Conservation (phyloP, 2,329 filamentous ascomycete species). For the Colletotrichum destructivum region DNA sequence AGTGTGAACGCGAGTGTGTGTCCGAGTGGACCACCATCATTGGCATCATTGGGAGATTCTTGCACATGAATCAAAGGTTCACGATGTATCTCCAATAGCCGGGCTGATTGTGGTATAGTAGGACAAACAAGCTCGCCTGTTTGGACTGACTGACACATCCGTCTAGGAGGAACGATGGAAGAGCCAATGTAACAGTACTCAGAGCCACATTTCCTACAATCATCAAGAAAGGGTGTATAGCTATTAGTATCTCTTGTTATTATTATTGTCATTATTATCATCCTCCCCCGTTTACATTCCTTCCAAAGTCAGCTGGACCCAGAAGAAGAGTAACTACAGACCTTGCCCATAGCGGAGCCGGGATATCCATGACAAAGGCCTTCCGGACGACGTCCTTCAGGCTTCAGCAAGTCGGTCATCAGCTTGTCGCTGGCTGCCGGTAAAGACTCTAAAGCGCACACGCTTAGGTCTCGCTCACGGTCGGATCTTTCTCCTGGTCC, state of each 20-base stretch:
- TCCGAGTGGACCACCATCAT: conserved; percentile 5
- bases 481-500: conserved; percentile 3
- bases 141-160: conserved; percentile 4
- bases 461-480: conserved; percentile 8
- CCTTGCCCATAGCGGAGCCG: conserved; percentile 37
- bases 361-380: conserved; percentile 14
- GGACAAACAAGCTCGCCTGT: conserved; percentile 8
- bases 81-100: conserved; percentile 2
- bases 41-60: conserved; percentile 13
- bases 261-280: no score
- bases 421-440: conserved; percentile 11
- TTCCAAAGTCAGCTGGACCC: background rate
- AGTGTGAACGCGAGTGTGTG: background rate
- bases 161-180: conserved; percentile 13
- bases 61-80: conserved; percentile 18
- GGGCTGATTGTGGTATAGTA: background rate
- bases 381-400: conserved; percentile 5
- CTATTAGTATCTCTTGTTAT: background rate
- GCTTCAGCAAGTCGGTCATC: conserved; percentile 1
- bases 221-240: conserved; percentile 22
- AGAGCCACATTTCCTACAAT: conserved; percentile 11
- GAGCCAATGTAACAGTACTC: conserved; percentile 36
- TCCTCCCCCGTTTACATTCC: background rate
- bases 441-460: conserved; percentile 21
- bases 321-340: background rate